Conservation (phyloP, 495 filamentous ascomycete species). For the Parmelia sp. region DNA sequence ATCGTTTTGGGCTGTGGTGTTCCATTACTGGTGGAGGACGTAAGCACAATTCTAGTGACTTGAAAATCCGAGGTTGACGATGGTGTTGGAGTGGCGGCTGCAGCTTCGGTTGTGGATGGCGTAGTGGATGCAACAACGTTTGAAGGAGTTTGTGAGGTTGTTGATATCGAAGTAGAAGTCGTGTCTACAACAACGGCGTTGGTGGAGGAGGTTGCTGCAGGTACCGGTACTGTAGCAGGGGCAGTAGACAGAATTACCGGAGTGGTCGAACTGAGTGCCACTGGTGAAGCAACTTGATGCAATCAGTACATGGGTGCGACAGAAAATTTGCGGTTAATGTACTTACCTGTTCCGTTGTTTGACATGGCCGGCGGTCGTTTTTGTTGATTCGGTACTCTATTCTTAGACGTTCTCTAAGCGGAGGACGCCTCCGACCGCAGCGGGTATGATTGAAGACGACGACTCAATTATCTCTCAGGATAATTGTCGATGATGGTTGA, state of each 20-base stretch:
- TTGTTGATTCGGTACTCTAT: neutral
- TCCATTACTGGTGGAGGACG: slow-evolving; percentile 17
- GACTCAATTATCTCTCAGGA: slow-evolving; percentile 17
- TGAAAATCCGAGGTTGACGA: slow-evolving; percentile 27
- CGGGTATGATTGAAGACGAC: neutral
- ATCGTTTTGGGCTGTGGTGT: slow-evolving; percentile 13
- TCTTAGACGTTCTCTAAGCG: neutral
- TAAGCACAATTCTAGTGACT: slow-evolving; percentile 29
- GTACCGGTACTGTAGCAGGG: neutral
- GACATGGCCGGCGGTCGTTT: slow-evolving; percentile 2
- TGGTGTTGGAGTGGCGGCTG: slow-evolving; percentile 28
- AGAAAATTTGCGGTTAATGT: neutral
- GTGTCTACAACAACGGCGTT: slow-evolving; percentile 1
- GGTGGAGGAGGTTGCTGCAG: neutral
- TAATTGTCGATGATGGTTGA: slow-evolving; percentile 5
- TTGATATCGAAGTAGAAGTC: neutral
- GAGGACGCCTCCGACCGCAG: slow-evolving; percentile 1
- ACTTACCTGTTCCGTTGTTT: neutral
- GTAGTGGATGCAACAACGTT: neutral
- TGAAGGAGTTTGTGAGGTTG: slow-evolving; percentile 7
- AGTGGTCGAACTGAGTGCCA: neutral
- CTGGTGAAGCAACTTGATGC: neutral
- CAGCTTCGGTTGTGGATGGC: neutral
- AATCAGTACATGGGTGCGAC: neutral
- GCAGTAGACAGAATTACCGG: neutral